A percentile compares a stretch with the other conserved stretches of the same genome.
Conservation (phyloP, 2,329 filamentous ascomycete genomes). For the Cordyceps cateniannulata region DNA sequence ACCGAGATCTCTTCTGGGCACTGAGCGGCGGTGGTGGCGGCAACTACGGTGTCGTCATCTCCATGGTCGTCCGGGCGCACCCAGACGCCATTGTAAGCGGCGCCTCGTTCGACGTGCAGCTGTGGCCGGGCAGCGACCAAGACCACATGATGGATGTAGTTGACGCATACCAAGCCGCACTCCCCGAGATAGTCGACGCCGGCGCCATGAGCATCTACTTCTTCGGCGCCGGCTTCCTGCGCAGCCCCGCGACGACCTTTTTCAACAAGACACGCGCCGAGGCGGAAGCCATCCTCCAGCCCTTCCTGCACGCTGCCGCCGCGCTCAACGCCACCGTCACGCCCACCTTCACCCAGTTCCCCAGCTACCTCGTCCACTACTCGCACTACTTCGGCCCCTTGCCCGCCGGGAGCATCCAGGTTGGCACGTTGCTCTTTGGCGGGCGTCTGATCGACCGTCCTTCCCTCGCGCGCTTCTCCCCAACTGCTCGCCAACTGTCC, state of each 20-base stretch:
- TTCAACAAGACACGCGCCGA: conserved; percentile 36
- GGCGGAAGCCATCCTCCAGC: conserved; percentile 32
- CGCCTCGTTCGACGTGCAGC: not conserved
- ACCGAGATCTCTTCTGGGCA: conserved; percentile 51
- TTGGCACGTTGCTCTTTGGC: conserved; percentile 22
- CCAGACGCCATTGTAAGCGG: not conserved
- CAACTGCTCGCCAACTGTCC: conserved; percentile 10
- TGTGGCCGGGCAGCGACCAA: not conserved
- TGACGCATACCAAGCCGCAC: conserved; percentile 7
- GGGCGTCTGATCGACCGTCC: conserved; percentile 19
- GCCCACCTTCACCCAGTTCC: conserved; percentile 18
- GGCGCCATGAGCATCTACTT: conserved; percentile 42
- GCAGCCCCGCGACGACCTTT: conserved; percentile 37
- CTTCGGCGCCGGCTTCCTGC: conserved; percentile 35
- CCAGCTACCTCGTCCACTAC: conserved; percentile 18
- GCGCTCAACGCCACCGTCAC: conserved; percentile 14
- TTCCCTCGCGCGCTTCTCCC: conserved; percentile 14
- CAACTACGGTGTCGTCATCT: conserved; percentile 42
- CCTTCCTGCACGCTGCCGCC: conserved; percentile 29
- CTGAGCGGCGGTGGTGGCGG: conserved; percentile 48
- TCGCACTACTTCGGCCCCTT: conserved; percentile 16
- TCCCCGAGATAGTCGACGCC: conserved; percentile 36
- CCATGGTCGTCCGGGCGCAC: not conserved
- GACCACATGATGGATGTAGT: conserved; percentile 16
- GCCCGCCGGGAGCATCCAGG: conserved; percentile 19